Evolutionary conservation across 805 yeast genomes (phyloP).

Genomic region (Teunomyces pallodes): DNA sequence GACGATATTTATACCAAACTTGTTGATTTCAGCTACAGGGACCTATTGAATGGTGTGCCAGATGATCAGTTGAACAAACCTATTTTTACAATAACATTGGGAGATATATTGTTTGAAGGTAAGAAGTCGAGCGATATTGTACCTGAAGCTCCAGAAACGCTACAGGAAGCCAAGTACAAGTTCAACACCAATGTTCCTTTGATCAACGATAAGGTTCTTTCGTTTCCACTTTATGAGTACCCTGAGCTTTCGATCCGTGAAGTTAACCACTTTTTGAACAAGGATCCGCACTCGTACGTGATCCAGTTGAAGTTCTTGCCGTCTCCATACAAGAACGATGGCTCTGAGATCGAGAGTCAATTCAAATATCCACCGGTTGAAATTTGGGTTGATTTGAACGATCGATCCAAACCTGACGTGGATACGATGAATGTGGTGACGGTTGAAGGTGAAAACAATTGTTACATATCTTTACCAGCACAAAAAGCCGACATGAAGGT

Average conservation of each 20-base stretch:
- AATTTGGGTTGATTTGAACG: slow-evolving; percentile 49
- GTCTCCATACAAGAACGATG: slow-evolving; percentile 28
- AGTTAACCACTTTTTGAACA: slow-evolving; percentile 17
- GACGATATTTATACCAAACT: slow-evolving; percentile 23
- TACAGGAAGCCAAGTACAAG: slow-evolving; percentile 14
- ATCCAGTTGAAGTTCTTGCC: slow-evolving; percentile 49
- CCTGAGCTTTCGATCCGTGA: slow-evolving; percentile 15
- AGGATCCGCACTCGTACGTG: slow-evolving; percentile 23
- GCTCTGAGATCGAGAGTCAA: slow-evolving; percentile 12
- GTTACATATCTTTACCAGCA: slow-evolving; percentile 42
- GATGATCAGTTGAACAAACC: slow-evolving; percentile 20
- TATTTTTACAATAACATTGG: slow-evolving; percentile 37
- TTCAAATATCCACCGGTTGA: slow-evolving; percentile 52
- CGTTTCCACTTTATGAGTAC: slow-evolving; percentile 24
- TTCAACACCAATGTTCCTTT: slow-evolving; percentile 36
- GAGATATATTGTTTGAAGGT: slow-evolving; percentile 33
- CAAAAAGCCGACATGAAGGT: slow-evolving; percentile 44
- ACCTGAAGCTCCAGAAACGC: slow-evolving; percentile 4
- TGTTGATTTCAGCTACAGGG: slow-evolving; percentile 24
- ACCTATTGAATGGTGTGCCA: slow-evolving; percentile 19
- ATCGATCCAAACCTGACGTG: slow-evolving; percentile 33
- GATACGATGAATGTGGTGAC: slow-evolving; percentile 42
- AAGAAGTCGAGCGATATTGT: slow-evolving; percentile 1
- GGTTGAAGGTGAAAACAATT: slow-evolving; percentile 44
- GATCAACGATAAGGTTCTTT: slow-evolving; percentile 29